A percentile compares a stretch with the other conserved stretches of the same genome.
phyloP scores from a whole-genome alignment of 192 early-diverging fungal species.

The Backusella psychrophila region DNA sequence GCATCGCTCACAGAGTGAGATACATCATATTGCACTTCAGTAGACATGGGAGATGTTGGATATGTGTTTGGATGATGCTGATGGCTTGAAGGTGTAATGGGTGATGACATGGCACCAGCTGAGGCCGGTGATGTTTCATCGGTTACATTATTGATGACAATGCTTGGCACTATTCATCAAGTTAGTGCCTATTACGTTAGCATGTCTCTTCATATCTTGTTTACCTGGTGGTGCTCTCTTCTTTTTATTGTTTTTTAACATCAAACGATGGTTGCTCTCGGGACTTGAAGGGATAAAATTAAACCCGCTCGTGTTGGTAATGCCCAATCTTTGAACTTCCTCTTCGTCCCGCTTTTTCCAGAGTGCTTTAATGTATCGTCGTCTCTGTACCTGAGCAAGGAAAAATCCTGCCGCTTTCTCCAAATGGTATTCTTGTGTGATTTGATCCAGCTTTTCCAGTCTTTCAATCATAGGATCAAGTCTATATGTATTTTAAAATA shows the following conservation, averaged over 20 bases:
- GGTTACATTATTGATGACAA: conserved; percentile 9
- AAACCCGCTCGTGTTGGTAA: not conserved
- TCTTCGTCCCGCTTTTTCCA: conserved; percentile 35
- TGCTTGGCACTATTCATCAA: not conserved
- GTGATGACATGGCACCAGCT: not conserved
- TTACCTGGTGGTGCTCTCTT: not conserved
- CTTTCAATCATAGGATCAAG: conserved; percentile 28
- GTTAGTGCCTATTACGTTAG: not conserved
- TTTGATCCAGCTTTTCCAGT: conserved; percentile 28
- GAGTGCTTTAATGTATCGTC: conserved; percentile 20
- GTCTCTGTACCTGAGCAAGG: conserved; percentile 24
- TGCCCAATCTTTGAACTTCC: conserved; percentile 13
- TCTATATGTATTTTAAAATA: not conserved
- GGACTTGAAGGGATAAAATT: not conserved
- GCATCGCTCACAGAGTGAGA: not conserved
- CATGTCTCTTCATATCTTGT: not conserved
- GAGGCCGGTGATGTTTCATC: not conserved
- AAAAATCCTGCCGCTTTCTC: conserved; percentile 33
- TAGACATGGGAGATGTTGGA: conserved; percentile 1
- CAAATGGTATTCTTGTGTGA: conserved; percentile 25
- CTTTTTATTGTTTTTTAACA: not conserved
- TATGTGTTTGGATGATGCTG: not conserved
- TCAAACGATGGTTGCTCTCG: not conserved
- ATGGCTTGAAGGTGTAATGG: not conserved
- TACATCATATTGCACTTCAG: conserved; percentile 3